phyloP scores from a whole-genome alignment of 352 stramenopile species.

The Blastocystis sp. region DNA sequence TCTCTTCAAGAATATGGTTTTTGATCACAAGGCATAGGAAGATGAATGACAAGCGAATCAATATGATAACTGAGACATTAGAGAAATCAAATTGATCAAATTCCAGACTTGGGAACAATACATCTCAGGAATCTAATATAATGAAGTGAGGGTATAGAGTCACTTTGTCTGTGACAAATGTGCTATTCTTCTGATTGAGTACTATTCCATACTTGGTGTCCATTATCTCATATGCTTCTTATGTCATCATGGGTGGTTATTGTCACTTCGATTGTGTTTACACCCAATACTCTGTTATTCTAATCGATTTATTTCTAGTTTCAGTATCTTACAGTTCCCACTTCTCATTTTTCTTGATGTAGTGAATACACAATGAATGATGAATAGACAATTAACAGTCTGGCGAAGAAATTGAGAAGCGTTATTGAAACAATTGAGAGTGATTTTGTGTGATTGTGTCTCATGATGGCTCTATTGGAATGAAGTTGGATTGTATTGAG shows the following conservation, averaged over 20 bases:
- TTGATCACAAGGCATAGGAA: constrained; percentile 46
- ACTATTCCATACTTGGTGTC: constrained; percentile 65
- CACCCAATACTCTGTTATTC: constrained; percentile 63
- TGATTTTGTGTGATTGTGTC: too few species aligned
- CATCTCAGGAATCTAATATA: constrained; percentile 15
- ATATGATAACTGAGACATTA: constrained; percentile 73
- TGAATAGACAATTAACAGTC: constrained; percentile 44
- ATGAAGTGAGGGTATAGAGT: constrained; percentile 30
- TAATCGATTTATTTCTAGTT: constrained; percentile 12
- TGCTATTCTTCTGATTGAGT: constrained; percentile 57
- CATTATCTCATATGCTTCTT: constrained; percentile 66
- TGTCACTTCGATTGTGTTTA: constrained; percentile 64
- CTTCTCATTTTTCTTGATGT: constrained; percentile 64
- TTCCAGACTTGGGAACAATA: constrained; percentile 72
- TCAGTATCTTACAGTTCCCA: constrained; percentile 65
- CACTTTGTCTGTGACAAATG: not conserved
- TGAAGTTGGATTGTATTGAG: constrained; percentile 62
- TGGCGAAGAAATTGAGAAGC: too few species aligned
- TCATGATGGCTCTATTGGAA: constrained; percentile 57
- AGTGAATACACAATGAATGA: not conserved
- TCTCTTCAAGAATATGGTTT: not conserved
- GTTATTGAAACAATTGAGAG: too few species aligned
- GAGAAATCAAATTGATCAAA: constrained; percentile 76
- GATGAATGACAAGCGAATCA: constrained; percentile 70
- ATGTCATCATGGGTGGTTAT: constrained; percentile 60